phyloP scores from a whole-genome alignment of 1,139 yeast genomes.

The Saccharomyces hybrid region DNA sequence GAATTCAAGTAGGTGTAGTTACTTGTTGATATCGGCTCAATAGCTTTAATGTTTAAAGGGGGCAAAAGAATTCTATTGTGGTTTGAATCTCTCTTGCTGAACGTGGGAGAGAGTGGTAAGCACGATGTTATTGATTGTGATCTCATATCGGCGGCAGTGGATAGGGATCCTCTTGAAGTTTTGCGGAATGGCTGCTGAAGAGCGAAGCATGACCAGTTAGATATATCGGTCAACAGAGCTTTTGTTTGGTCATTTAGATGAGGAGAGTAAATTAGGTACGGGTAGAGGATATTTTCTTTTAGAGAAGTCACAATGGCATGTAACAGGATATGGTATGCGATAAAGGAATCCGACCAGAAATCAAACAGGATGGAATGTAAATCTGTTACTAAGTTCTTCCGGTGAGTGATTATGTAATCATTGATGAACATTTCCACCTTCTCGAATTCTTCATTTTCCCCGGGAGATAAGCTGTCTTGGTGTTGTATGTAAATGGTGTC shows the following conservation, averaged over 20 bases:
- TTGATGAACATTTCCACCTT: background rate
- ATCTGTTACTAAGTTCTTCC: background rate
- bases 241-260: background rate
- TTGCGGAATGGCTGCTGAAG: background rate
- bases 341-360: background rate
- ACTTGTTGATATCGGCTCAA: background rate
- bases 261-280: background rate
- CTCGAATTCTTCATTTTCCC: background rate
- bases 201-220: background rate
- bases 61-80: background rate
- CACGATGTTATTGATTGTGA: background rate
- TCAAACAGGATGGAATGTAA: background rate
- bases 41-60: background rate
- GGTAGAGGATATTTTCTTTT: background rate
- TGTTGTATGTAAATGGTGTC: background rate
- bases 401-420: background rate
- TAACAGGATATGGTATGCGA: background rate
- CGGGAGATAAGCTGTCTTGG: background rate
- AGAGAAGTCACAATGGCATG: background rate
- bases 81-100: background rate
- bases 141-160: background rate
- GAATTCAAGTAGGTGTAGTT: background rate
- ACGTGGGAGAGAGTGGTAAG: background rate
- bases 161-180: background rate
- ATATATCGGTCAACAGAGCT: background rate